phyloP scores from a whole-genome alignment of 306 rosid species.

The Cicer pinnatifidum region DNA sequence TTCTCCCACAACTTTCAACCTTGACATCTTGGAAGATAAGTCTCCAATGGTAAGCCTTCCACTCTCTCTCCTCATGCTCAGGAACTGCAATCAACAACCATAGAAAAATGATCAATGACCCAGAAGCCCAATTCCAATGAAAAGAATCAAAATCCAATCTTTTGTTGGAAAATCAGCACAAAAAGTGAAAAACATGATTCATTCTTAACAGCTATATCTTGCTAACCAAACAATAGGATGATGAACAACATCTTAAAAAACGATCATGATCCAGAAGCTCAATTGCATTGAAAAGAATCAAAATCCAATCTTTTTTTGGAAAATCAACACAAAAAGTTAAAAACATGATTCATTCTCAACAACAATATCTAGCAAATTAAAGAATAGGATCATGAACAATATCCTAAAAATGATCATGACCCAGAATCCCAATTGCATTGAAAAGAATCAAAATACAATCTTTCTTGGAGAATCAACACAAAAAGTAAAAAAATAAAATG shows the following conservation, averaged over 20 bases:
- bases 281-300: not conserved
- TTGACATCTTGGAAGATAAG: constrained; percentile 86
- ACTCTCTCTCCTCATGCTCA: constrained; percentile 61
- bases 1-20: constrained; percentile 82
- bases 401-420: not conserved
- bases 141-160: constrained; percentile 2
- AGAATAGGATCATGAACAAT: not conserved
- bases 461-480: not conserved
- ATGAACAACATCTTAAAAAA: not conserved
- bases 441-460: not conserved
- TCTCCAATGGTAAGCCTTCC: constrained; percentile 73
- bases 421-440: not conserved
- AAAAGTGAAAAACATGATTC: not conserved
- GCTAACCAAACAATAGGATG: constrained; percentile 9
- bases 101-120: constrained; percentile 2
- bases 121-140: not conserved
- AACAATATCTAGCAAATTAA: constrained; percentile 15
- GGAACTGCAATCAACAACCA: constrained; percentile 16
- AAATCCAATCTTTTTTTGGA: not conserved
- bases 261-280: not conserved
- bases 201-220: not conserved
- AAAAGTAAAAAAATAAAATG: not conserved
- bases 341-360: not conserved
- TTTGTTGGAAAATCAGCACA: not conserved
- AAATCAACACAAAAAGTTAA: not conserved